Evolutionary conservation across 1,284 basidiomycete species (phyloP), one percentile per base, ranked within the genome.

Genomic region (Marasmius sp.): DNA sequence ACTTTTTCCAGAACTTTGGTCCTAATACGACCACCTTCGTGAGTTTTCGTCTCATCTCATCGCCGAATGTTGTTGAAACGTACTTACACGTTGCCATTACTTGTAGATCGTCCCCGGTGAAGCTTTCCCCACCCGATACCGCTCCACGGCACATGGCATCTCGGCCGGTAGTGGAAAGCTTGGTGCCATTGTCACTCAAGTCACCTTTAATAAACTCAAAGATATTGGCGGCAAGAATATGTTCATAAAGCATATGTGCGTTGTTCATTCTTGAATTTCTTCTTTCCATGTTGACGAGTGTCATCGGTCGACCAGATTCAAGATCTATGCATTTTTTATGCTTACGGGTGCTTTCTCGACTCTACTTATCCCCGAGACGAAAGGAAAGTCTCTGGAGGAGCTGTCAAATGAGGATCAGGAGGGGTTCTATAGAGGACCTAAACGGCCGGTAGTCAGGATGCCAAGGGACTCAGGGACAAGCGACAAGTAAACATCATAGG

Each of bases 101-200:
- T 95, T 92, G 3, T 95, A 88, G 73, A 71, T 94, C 67, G 81
- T 95, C 39, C 93, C 94, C 8, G 92, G 91, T 60, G 92, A 95
- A 74, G 85, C 81, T 33, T 95, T 94, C 87, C 93, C 93, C 1
- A 95, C 93, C 3, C 87, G 93, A 50, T 93, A 93, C 77, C 84
- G 92, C 56, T 91, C 90, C 0, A 93, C 92, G 5, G 89, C 85
- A 2, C 92, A 94, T 74, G 93, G 93, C 74, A 93, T 95, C 72
- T 90, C 88, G 18, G 93, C 93, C 18, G 92, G 90, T 4, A 86
- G 84, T 33, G 92, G 91, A 57, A 95, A 94, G 76, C 80, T 93
- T 56, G 93, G 93, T 48, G 93, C 93, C 58, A 91, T 95, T 71
- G 75, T 94, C 52, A 88, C 91, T 3, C 91, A 94, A 75, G 86